A percentile compares a stretch with the other conserved stretches of the same genome.
phyloP scores from a whole-genome alignment of 1,139 yeast genomes.

The Geotrichum aggregatum region DNA sequence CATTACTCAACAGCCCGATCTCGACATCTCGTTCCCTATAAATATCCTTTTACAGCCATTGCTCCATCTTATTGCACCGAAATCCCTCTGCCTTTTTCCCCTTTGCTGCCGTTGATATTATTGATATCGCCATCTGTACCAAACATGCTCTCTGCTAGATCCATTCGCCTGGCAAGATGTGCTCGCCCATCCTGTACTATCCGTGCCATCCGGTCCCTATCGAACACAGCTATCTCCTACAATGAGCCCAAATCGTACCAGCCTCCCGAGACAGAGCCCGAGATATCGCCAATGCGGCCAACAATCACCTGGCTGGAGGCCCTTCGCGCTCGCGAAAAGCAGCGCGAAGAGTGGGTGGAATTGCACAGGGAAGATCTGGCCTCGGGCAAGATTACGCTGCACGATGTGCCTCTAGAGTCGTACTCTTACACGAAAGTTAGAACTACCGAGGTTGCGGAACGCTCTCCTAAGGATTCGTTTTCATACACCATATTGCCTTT shows the following conservation, averaged over 20 bases:
- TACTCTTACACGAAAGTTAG: slow-evolving; percentile 53
- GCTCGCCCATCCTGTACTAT: neutral
- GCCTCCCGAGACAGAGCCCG: slow-evolving; percentile 36
- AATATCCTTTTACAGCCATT: no score
- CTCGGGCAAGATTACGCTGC: slow-evolving; percentile 18
- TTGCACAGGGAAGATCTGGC: slow-evolving; percentile 25
- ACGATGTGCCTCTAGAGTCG: slow-evolving; percentile 35
- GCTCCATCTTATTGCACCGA: no score
- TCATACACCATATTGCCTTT: slow-evolving; percentile 72
- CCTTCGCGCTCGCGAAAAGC: slow-evolving; percentile 65
- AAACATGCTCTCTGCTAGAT: neutral
- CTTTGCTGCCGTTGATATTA: no score
- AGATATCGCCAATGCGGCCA: slow-evolving; percentile 39
- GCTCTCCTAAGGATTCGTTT: slow-evolving; percentile 72
- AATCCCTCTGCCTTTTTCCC: no score
- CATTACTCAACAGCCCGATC: no score
- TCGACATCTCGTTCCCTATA: no score
- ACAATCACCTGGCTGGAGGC: slow-evolving; percentile 78
- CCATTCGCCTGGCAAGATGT: neutral
- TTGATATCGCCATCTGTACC: no score
- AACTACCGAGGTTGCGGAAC: slow-evolving; percentile 65
- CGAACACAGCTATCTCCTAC: slow-evolving; percentile 2
- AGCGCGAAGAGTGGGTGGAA: slow-evolving; percentile 55
- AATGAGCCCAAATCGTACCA: neutral
- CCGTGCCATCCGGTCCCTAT: neutral